Evolutionary conservation across 805 yeast genomes (phyloP).

Genomic region (Ogataea glucozyma): DNA sequence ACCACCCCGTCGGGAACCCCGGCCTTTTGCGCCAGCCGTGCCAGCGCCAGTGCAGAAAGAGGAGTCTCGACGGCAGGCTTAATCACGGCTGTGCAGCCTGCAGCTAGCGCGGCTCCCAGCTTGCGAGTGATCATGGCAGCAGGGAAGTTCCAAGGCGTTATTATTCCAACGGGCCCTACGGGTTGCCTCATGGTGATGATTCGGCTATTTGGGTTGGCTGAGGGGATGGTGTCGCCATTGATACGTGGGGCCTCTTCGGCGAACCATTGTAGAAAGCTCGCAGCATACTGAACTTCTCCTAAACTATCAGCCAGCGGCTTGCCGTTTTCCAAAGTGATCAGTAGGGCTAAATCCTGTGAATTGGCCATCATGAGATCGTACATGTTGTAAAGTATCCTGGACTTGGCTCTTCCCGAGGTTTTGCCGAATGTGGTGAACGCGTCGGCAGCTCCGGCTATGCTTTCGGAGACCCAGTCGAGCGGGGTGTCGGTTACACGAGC

Average conservation of each 20-base stretch:
- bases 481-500: slow-evolving; percentile 56
- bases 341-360: slow-evolving; percentile 61
- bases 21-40: slow-evolving; percentile 58
- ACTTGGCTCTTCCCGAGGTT: slow-evolving; percentile 56
- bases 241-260: slow-evolving; percentile 77
- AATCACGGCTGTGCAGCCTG: slow-evolving; percentile 76
- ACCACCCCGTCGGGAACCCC: slow-evolving; percentile 72
- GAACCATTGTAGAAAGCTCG: slow-evolving; percentile 85
- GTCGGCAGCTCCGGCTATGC: slow-evolving; percentile 52
- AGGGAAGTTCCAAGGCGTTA: slow-evolving; percentile 88
- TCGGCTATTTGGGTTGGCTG: slow-evolving; percentile 47
- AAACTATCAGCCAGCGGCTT: slow-evolving; percentile 68
- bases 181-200: slow-evolving; percentile 67
- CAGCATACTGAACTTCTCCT: slow-evolving; percentile 69
- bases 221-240: slow-evolving; percentile 62
- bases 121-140: slow-evolving; percentile 76
- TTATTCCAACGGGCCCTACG: slow-evolving; percentile 74
- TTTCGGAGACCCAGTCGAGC: slow-evolving; percentile 47
- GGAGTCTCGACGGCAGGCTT: slow-evolving; percentile 83
- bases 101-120: slow-evolving; percentile 77
- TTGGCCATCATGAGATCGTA: slow-evolving; percentile 55
- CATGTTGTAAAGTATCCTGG: slow-evolving; percentile 52
- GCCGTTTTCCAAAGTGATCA: slow-evolving; percentile 74
- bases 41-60: slow-evolving; percentile 67
- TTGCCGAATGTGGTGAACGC: slow-evolving; percentile 52